Base-by-base conservation (phyloP, 2,329 filamentous ascomycete genomes). In the Rhinocladiella mackenziei region DNA sequence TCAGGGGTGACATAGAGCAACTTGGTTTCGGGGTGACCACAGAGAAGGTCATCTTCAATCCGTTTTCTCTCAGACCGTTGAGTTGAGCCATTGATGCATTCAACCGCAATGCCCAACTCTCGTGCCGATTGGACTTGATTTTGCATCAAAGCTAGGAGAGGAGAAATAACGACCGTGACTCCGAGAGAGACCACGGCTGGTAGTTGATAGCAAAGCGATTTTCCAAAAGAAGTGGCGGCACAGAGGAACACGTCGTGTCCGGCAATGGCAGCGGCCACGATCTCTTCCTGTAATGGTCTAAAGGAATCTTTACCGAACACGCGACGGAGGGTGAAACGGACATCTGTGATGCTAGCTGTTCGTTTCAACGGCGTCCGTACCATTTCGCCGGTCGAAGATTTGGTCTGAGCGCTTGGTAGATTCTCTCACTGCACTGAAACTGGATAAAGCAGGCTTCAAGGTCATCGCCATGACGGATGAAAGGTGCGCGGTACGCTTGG, bases 1-100 rank as follows among this genome's bases (percentile, higher is more conserved):
- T 97, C 91, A 0, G 91, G 91, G 0, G 91, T 97, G 4, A 97
- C 89, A 60, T 97, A 97, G 10, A 97, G 79, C 3, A 97, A 76
- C 4, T 88, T 77, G 3, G 79, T 94, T 11, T 76, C 75, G 1
- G 91, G 91, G 61, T 96, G 89, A 1, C 89, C 91, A 13, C 86
- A 91, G 51, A 86, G 83, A 26, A 97, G 78, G 59, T 97, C 91
- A 41, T 78, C 77, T 40, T 91, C 75, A 50, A 96, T 88, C 19
- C 73, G 69, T 36, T 78, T 74, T 54, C 80, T 81, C 58, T 87
- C 83, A 0, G 71, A 60, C 10, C 70, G 67, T 2, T 83, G 70
- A 0, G 87, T 94, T 43, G 83, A 88, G 60, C 87, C 88, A 62
- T 96, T 96, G 56, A 96, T 83, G 1, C 86, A 88, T 50, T 84